phyloP scores from a whole-genome alignment of 306 rosid genomes.

The Begonia masoniana region DNA sequence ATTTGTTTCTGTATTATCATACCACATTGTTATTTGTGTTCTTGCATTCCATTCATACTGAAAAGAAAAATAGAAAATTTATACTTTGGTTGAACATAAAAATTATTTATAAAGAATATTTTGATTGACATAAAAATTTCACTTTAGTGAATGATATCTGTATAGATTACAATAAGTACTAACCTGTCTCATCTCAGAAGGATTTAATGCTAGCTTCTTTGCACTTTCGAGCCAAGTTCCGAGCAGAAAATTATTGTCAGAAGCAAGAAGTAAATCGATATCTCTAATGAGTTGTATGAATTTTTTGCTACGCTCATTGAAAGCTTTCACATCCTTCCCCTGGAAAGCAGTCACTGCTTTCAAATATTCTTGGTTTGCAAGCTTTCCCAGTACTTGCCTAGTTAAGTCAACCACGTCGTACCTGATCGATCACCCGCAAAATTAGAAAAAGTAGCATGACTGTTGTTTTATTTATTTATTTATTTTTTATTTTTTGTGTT shows the following conservation, averaged over 20 bases:
- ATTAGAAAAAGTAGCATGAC: slow-evolving; percentile 1
- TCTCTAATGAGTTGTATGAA: slow-evolving; percentile 70
- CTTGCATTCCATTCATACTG: slow-evolving; percentile 99
- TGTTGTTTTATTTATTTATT: too few species aligned
- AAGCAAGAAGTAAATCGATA: slow-evolving; percentile 65
- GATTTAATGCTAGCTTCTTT: slow-evolving; percentile 49
- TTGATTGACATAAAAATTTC: neutral
- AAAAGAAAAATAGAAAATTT: slow-evolving; percentile 1
- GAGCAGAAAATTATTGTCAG: slow-evolving; percentile 69
- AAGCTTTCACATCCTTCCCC: slow-evolving; percentile 37
- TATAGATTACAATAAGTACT: slow-evolving; percentile 1
- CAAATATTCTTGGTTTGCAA: slow-evolving; percentile 63
- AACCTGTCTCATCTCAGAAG: slow-evolving; percentile 58
- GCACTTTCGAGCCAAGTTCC: slow-evolving; percentile 97
- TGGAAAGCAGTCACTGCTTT: slow-evolving; percentile 47
- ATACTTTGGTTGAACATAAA: too few species aligned
- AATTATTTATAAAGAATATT: too few species aligned
- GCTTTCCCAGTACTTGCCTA: slow-evolving; percentile 77
- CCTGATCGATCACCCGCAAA: slow-evolving; percentile 28
- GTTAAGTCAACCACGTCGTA: slow-evolving; percentile 91
- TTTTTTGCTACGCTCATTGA: slow-evolving; percentile 34
- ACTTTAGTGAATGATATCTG: neutral
- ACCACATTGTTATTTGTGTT: slow-evolving; percentile 95
- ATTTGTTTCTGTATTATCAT: slow-evolving; percentile 47
- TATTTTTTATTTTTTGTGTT: neutral